A percentile compares a stretch with the other conserved stretches of the same genome.
These are phyloP conservation scores for Calycina herbarum DNA, from an alignment of 2,329 filamentous ascomycete genomes.

Conservation along the genomic window DNA sequence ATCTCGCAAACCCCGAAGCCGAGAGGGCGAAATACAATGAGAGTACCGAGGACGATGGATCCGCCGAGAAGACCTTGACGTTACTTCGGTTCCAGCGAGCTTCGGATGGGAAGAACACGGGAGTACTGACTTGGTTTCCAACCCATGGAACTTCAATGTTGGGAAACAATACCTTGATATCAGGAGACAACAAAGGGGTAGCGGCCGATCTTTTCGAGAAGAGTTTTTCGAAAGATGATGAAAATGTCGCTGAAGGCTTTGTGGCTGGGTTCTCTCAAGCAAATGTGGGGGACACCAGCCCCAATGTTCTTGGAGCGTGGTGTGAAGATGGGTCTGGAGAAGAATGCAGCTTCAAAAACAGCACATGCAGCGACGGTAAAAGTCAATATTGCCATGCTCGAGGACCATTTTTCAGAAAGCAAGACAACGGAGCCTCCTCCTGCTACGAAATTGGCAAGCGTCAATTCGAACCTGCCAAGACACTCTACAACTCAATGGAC, in stretches of 20 bases:
- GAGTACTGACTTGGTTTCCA: conserved; percentile 86
- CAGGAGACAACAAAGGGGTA: conserved; percentile 96
- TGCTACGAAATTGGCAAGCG: conserved; percentile 75
- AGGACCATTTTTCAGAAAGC: conserved; percentile 65
- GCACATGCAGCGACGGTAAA: conserved; percentile 73
- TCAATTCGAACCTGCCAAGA: conserved; percentile 64
- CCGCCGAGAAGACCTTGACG: conserved; percentile 74
- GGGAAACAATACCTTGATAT: conserved; percentile 86
- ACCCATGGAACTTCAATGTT: conserved; percentile 90
- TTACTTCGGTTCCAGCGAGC: conserved; percentile 75
- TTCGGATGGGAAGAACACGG: conserved; percentile 74
- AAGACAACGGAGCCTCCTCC: conserved; percentile 71
- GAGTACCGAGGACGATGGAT: conserved; percentile 52
- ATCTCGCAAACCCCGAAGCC: conserved; percentile 77
- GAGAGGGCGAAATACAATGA: conserved; percentile 69
- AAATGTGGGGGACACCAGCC: conserved; percentile 87
- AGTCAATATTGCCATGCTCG: conserved; percentile 72
- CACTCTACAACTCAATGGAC: conserved; percentile 58
- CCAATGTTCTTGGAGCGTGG: conserved; percentile 83
- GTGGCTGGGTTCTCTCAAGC: conserved; percentile 92
- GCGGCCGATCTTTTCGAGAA: conserved; percentile 84
- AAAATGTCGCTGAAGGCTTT: conserved; percentile 63
- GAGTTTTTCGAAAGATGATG: conserved; percentile 52
- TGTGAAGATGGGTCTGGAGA: conserved; percentile 81
- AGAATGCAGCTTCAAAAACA: conserved; percentile 75